A percentile compares a stretch with the other conserved stretches of the same genome.
Evolutionary conservation across 441 rosid species (phyloP).

Genomic region (Jatropha multifida): DNA sequence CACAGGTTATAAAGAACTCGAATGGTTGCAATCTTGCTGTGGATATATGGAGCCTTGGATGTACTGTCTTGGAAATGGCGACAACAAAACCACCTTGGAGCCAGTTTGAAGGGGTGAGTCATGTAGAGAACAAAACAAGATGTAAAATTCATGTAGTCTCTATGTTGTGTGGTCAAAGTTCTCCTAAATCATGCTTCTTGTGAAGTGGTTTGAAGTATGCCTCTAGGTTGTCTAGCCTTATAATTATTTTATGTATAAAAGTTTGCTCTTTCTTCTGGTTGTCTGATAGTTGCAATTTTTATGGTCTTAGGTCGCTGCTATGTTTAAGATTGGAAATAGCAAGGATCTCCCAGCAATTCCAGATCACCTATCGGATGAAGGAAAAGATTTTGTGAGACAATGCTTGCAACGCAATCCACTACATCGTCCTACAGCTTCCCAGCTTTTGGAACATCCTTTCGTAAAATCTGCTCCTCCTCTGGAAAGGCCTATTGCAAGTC

Average conservation of each 20-base stretch:
- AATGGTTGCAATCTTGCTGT: slow-evolving; percentile 73
- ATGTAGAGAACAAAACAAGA: neutral
- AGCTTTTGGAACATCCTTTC: slow-evolving; percentile 84
- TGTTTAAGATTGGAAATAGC: slow-evolving; percentile 99
- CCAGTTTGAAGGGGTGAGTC: slow-evolving; percentile 76
- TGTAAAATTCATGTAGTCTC: neutral
- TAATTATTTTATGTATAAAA: neutral
- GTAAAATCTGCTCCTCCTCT: slow-evolving; percentile 63
- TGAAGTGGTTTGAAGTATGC: neutral
- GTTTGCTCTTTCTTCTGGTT: slow-evolving; percentile 3
- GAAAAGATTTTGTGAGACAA: slow-evolving; percentile 81
- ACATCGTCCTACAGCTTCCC: slow-evolving; percentile 77
- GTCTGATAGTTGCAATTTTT: slow-evolving; percentile 10
- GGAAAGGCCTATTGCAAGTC: slow-evolving; percentile 56
- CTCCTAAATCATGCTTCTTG: neutral
- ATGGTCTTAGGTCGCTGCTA: slow-evolving; percentile 48
- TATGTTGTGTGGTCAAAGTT: neutral
- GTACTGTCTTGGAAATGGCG: slow-evolving; percentile 87
- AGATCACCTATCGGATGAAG: slow-evolving; percentile 86
- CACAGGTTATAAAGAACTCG: slow-evolving; percentile 61
- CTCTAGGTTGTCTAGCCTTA: neutral
- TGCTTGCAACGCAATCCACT: slow-evolving; percentile 85
- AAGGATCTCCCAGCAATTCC: slow-evolving; percentile 98
- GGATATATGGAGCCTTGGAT: slow-evolving; percentile 91
- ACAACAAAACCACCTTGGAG: slow-evolving; percentile 84